A percentile compares a stretch with the other conserved stretches of the same genome.
Conservation (phyloP, 495 filamentous ascomycete genomes). For the Podospora pseudoanserina region DNA sequence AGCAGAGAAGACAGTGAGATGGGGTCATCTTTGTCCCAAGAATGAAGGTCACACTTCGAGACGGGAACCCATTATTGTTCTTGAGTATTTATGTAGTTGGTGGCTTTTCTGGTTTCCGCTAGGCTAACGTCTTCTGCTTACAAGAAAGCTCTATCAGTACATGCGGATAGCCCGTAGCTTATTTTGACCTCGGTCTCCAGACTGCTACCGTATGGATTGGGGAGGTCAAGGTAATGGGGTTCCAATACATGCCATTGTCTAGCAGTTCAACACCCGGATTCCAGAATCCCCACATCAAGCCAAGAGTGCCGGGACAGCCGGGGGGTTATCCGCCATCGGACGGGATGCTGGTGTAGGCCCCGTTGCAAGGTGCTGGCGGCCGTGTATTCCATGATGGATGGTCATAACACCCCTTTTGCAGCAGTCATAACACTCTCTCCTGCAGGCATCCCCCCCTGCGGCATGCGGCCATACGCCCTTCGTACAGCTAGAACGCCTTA, state of each 20-base stretch:
- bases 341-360: conserved; percentile 1
- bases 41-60: background rate
- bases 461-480: conserved; percentile 7
- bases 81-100: background rate
- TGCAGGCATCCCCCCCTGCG: background rate
- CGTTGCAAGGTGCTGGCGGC: background rate
- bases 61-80: background rate
- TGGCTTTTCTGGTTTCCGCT: background rate
- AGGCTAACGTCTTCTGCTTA: background rate
- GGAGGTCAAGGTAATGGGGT: background rate
- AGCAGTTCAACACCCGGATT: background rate
- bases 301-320: background rate
- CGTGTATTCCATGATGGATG: background rate
- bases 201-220: background rate
- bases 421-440: background rate
- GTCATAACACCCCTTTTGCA: background rate
- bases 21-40: conserved; percentile 2
- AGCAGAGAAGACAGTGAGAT: background rate
- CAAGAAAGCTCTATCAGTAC: background rate
- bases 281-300: background rate
- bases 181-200: background rate
- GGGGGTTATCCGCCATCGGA: conserved; percentile 18
- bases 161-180: background rate
- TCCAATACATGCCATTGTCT: background rate
- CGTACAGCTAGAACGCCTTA: conserved; percentile 11